These are phyloP conservation scores for Scheffersomyces insectosa DNA, from an alignment of 1,139 yeast genomes.

Conservation along the genomic window DNA sequence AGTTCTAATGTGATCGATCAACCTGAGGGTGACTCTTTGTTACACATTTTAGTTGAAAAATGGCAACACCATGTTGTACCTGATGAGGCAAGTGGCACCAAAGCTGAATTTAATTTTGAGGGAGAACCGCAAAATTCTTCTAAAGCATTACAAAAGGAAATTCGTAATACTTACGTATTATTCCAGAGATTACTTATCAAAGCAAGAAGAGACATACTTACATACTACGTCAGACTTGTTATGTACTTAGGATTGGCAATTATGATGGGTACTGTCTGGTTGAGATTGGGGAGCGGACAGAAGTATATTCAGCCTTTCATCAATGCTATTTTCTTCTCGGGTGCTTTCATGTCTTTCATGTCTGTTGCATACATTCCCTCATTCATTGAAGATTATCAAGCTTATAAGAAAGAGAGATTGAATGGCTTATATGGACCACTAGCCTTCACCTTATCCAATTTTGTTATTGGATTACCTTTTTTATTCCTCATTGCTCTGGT, in stretches of 20 bases:
- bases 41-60: constrained; percentile 3
- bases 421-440: constrained; percentile 41
- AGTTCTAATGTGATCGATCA: background rate
- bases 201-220: constrained; percentile 33
- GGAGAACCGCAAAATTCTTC: background rate
- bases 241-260: constrained; percentile 43
- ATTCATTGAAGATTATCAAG: constrained; percentile 33
- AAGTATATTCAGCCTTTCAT: constrained; percentile 35
- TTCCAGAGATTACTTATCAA: constrained; percentile 27
- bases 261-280: constrained; percentile 45
- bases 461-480: constrained; percentile 38
- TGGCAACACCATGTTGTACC: constrained; percentile 4
- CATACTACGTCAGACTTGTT: constrained; percentile 35
- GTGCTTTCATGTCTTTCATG: constrained; percentile 47
- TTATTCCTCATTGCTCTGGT: constrained; percentile 31
- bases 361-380: constrained; percentile 45
- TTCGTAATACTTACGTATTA: constrained; percentile 13
- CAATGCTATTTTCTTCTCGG: constrained; percentile 42
- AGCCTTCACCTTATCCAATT: constrained; percentile 34
- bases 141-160: background rate
- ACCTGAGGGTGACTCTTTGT: background rate
- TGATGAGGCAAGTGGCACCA: background rate
- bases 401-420: constrained; percentile 29
- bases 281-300: constrained; percentile 29
- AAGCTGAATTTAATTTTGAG: background rate